These are phyloP conservation scores for Penicillium pancosmium DNA, from an alignment of 495 filamentous ascomycete species.

Conservation along the genomic window DNA sequence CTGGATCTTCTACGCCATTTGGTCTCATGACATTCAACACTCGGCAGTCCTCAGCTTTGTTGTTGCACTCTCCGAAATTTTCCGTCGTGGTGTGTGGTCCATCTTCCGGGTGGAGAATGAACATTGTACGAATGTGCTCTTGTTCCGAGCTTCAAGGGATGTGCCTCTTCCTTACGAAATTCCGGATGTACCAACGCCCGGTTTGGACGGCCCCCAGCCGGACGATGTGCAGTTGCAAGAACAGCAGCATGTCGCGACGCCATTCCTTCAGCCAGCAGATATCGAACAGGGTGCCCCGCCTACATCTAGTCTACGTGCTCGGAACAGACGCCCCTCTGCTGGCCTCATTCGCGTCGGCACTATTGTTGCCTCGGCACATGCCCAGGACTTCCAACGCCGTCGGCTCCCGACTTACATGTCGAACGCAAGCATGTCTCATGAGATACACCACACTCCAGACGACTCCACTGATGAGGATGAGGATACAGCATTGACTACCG, in stretches of 20 bases:
- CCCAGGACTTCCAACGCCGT: constrained; percentile 84
- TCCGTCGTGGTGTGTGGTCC: constrained; percentile 83
- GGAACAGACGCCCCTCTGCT: constrained; percentile 30
- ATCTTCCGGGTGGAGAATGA: constrained; percentile 97
- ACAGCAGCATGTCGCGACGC: constrained; percentile 25
- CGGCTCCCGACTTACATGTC: constrained; percentile 48
- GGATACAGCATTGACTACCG: constrained; percentile 19
- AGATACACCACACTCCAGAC: constrained; percentile 21
- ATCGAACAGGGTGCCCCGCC: constrained; percentile 36
- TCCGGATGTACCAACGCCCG: constrained; percentile 29
- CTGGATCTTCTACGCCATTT: constrained; percentile 95
- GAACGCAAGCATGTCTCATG: constrained; percentile 28
- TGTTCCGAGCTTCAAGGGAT: constrained; percentile 81
- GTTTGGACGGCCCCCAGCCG: constrained; percentile 24
- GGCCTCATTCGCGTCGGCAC: constrained; percentile 55
- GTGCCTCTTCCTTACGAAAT: constrained; percentile 78
- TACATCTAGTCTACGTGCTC: constrained; percentile 25
- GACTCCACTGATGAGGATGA: constrained; percentile 46
- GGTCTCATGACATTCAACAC: constrained; percentile 74
- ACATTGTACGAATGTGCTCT: constrained; percentile 83
- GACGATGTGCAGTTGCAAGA: constrained; percentile 38
- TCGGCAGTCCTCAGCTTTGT: constrained; percentile 76
- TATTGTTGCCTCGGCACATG: constrained; percentile 73
- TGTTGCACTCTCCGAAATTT: constrained; percentile 74
- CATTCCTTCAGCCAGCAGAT: constrained; percentile 29